Conservation (phyloP, 805 yeast species). For the Candida multigemmis region DNA sequence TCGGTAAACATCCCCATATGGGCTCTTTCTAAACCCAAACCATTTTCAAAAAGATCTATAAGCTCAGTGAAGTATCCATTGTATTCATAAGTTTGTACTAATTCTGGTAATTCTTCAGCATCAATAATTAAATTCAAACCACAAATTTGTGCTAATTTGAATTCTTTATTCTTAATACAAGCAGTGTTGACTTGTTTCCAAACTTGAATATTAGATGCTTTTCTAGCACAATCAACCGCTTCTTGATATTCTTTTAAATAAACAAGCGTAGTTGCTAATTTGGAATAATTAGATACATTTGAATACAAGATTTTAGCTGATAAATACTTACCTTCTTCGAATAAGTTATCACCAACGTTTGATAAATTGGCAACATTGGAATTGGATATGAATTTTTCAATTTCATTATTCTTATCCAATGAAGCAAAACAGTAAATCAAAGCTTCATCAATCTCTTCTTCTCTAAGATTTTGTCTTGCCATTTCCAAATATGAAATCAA, state of each 20-base stretch:
- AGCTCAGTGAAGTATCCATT: constrained; percentile 89
- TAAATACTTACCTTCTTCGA: constrained; percentile 71
- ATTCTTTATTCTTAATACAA: constrained; percentile 90
- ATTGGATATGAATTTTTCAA: constrained; percentile 75
- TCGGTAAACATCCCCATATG: constrained; percentile 99
- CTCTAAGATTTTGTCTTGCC: constrained; percentile 90
- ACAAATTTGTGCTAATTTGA: constrained; percentile 96
- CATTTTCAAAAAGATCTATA: constrained; percentile 88
- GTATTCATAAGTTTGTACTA: constrained; percentile 79
- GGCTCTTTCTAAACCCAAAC: constrained; percentile 93
- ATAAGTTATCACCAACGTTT: constrained; percentile 83
- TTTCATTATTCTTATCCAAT: constrained; percentile 64
- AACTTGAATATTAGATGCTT: constrained; percentile 85
- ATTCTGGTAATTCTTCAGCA: constrained; percentile 91
- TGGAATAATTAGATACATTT: constrained; percentile 87
- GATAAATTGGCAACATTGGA: constrained; percentile 92
- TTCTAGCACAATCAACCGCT: constrained; percentile 98
- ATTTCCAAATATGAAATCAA: constrained; percentile 74
- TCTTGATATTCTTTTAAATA: constrained; percentile 87
- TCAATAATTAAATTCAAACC: constrained; percentile 95
- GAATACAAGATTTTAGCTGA: constrained; percentile 88
- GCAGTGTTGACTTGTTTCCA: constrained; percentile 98
- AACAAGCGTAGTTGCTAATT: constrained; percentile 93
- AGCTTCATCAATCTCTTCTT: constrained; percentile 89
- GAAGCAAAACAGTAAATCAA: constrained; percentile 81